Evolutionary conservation across 441 rosid species (phyloP), one percentile per base, ranked within the genome.

Genomic region (Raphanus hybrid): DNA sequence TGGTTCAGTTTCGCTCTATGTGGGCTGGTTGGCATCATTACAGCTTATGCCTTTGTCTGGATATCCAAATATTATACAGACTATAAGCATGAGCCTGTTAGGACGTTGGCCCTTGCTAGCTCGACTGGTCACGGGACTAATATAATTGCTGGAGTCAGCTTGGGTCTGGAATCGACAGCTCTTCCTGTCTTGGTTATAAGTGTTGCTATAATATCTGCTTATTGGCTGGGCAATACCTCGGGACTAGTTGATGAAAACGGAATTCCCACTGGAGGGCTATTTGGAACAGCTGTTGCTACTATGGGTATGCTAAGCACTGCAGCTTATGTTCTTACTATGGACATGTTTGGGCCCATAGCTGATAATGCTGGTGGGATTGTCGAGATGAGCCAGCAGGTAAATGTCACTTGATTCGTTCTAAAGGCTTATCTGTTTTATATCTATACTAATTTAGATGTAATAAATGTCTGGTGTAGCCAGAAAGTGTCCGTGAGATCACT

Each of bases 221-320:
- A 80, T 81, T 96, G 99, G 99, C 83, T 96, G 78, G 98, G 99
- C 11, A 94, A 88, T 11, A 92, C 92, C 66, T 92, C 97, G 5
- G 99, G 99, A 78, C 87, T 96, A 72, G 87, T 93, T 78, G 99
- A 96, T 82, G 98, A 93, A 77, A 66, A 78, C 67, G 99, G 94
- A 70, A 82, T 70, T 34, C 93, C 98, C 63, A 91, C 89, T 64
- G 99, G 99, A 68, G 99, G 99, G 60, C 82, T 96, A 71, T 96
- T 96, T 87, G 99, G 98, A 67, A 96, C 99, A 8, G 99, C 99
- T 52, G 98, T 96, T 50, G 99, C 98, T 48, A 96, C 99, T 55
- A 96, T 96, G 99, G 99, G 99, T 82, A 96, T 96, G 99, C 99
- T 96, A 58, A 96, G 97, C 78, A 92, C 99, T 41, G 98, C 99